Evolutionary conservation across 306 rosid genomes (phyloP).

Genomic region (Cucumis melo): DNA sequence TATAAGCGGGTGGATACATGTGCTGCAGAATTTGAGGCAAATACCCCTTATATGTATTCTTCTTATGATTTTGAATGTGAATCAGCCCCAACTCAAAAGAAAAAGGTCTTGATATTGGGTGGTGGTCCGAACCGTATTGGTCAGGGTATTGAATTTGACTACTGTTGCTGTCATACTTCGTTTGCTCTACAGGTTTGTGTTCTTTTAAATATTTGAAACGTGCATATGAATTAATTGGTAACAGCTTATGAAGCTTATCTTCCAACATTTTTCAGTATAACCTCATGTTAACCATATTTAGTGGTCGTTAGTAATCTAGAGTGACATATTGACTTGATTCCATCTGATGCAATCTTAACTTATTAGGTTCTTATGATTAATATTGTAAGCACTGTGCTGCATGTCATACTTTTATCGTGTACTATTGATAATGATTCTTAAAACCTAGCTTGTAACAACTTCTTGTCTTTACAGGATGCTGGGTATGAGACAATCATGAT

Average conservation of each 20-base stretch:
- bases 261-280: too few species aligned
- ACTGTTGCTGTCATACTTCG: constrained; percentile 92
- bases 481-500: constrained; percentile 96
- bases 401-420: background rate
- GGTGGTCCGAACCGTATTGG: constrained; percentile 99
- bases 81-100: constrained; percentile 69
- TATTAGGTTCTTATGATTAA: background rate
- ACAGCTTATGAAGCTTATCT: background rate
- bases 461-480: constrained; percentile 46
- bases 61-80: constrained; percentile 96
- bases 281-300: background rate
- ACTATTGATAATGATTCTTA: background rate
- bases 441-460: background rate
- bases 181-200: constrained; percentile 77
- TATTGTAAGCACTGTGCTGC: background rate
- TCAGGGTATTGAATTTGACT: constrained; percentile 99
- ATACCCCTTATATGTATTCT: constrained; percentile 97
- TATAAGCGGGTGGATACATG: constrained; percentile 95
- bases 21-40: constrained; percentile 99
- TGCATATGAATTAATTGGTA: background rate
- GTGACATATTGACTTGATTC: background rate
- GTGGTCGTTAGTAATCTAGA: background rate
- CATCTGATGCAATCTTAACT: background rate
- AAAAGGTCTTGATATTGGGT: constrained; percentile 88
- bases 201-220: background rate